These are phyloP conservation scores for Scheffersomyces lignosus DNA, from an alignment of 805 yeast genomes.

Conservation along the genomic window DNA sequence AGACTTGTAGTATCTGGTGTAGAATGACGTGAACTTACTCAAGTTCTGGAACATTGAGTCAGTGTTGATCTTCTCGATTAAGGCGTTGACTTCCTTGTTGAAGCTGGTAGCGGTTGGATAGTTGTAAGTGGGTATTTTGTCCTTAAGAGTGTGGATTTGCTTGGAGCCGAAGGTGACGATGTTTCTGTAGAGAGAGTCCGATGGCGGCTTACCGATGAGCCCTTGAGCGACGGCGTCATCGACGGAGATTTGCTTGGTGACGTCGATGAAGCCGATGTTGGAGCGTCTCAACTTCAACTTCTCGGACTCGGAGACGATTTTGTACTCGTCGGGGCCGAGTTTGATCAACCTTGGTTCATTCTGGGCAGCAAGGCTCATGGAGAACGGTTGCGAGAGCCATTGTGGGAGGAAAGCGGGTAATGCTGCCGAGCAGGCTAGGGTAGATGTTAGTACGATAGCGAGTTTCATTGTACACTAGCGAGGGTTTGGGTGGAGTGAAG, in stretches of 20 bases:
- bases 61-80: conserved; percentile 47
- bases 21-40: conserved; percentile 65
- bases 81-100: conserved; percentile 35
- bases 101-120: conserved; percentile 53
- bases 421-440: not conserved
- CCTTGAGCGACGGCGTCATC: conserved; percentile 35
- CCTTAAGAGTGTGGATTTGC: conserved; percentile 16
- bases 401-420: not conserved
- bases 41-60: conserved; percentile 52
- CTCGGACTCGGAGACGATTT: conserved; percentile 35
- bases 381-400: not conserved
- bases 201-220: conserved; percentile 14
- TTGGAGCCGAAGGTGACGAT: conserved; percentile 22
- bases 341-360: conserved; percentile 35
- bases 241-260: conserved; percentile 49
- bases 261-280: conserved; percentile 62
- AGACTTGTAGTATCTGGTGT: conserved; percentile 75
- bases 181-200: conserved; percentile 9
- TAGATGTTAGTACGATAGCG: not conserved
- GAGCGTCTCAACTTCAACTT: conserved; percentile 36
- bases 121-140: conserved; percentile 31
- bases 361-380: not conserved
- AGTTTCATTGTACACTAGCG: too few relatives aligned
- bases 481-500: too few relatives aligned
- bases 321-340: conserved; percentile 31